Conservation (phyloP, 139 green algal species). For the Chlamydomonas applanata region DNA sequence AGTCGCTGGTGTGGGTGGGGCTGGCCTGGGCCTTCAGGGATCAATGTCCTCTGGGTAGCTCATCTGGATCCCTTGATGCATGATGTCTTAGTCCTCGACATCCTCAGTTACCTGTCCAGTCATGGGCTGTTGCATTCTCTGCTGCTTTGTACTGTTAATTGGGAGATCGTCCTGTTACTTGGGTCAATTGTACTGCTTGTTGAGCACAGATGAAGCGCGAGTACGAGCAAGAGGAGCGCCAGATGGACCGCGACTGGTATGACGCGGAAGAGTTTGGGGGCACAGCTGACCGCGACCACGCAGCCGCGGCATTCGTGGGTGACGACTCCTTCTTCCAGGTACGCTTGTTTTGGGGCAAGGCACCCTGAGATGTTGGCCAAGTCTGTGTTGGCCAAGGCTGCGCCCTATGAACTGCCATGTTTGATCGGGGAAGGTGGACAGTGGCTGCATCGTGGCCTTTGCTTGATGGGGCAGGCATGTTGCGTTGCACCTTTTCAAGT, state of each 20-base stretch:
- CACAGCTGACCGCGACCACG: constrained; percentile 10
- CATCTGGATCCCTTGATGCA: no score
- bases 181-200: neutral
- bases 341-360: neutral
- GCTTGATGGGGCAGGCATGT: no score
- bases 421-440: no score
- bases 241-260: constrained; percentile 85
- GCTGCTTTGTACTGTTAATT: neutral
- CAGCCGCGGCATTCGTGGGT: constrained; percentile 25
- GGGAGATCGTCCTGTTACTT: neutral
- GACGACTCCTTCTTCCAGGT: constrained; percentile 42
- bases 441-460: no score
- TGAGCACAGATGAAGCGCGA: constrained; percentile 37
- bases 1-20: neutral
- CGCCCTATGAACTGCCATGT: no score
- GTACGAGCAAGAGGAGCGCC: constrained; percentile 71
- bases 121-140: neutral
- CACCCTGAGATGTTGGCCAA: no score
- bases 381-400: no score
- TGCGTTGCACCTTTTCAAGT: no score
- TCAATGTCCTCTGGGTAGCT: no score
- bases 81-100: no score
- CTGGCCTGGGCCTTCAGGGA: neutral
- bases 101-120: neutral
- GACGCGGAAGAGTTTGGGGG: constrained; percentile 81